Conservation (phyloP, 176 grass and related monocot species). For the Aechmea fasciata region DNA sequence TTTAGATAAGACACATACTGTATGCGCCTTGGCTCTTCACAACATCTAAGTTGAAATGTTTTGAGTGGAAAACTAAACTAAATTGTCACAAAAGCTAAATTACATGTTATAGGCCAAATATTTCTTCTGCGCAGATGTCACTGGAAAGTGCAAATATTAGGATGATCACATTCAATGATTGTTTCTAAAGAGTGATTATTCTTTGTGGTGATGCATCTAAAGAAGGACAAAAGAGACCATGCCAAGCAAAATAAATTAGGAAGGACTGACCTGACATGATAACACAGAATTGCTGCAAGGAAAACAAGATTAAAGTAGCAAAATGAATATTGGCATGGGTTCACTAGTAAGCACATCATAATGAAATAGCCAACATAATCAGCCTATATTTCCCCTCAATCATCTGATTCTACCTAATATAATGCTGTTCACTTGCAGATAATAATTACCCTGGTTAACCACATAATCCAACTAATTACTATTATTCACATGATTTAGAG, state of each 20-base stretch:
- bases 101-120: neutral
- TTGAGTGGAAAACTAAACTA: neutral
- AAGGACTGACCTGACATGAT: constrained; percentile 1
- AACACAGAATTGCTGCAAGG: constrained; percentile 3
- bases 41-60: neutral
- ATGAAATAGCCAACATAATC: neutral
- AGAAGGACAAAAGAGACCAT: neutral
- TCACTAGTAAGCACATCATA: neutral
- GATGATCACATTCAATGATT: neutral
- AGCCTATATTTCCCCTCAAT: neutral
- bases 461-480: neutral
- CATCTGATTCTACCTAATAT: neutral
- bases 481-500: neutral
- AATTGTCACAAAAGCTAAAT: neutral
- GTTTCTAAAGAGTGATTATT: neutral
- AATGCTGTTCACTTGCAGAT: neutral
- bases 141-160: neutral
- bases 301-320: constrained; percentile 9
- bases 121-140: neutral
- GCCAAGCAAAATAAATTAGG: neutral
- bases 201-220: neutral
- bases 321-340: too few relatives aligned
- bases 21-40: neutral
- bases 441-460: neutral
- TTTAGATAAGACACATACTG: neutral